These are phyloP conservation scores for Suhomyces choctaworum DNA, from an alignment of 1,139 yeast genomes.

Conservation along the genomic window DNA sequence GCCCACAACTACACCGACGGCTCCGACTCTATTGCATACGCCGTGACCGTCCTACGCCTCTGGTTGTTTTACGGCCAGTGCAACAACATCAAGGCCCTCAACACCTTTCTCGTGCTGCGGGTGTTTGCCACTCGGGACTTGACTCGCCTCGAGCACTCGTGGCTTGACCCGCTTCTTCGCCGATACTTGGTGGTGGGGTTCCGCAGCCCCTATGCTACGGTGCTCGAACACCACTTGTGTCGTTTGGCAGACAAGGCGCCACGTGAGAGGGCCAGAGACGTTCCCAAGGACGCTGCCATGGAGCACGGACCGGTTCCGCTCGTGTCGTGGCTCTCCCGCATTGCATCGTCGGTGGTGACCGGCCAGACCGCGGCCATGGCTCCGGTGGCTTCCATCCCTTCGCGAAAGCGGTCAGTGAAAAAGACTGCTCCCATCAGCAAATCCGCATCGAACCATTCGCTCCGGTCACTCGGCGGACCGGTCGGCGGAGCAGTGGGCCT, in stretches of 20 bases:
- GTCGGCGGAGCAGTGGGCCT: background rate
- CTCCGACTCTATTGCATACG: conserved; percentile 7
- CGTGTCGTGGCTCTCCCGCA: conserved; percentile 3
- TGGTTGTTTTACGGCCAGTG: conserved; percentile 19
- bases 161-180: conserved; percentile 13
- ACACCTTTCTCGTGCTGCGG: conserved; percentile 8
- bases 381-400: conserved; percentile 1
- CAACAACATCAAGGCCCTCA: conserved; percentile 13
- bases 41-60: conserved; percentile 8
- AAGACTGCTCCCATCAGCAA: conserved; percentile 6
- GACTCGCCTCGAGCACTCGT: conserved; percentile 7
- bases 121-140: conserved; percentile 7
- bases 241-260: conserved; percentile 11
- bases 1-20: conserved; percentile 9
- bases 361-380: background rate
- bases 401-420: conserved; percentile 7
- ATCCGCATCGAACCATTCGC: conserved; percentile 10
- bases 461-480: conserved; percentile 3
- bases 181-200: conserved; percentile 5
- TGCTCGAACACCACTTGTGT: conserved; percentile 11
- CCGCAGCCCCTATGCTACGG: conserved; percentile 1
- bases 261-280: background rate
- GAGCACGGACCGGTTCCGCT: background rate
- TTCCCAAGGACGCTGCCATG: background rate
- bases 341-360: background rate